Percentiles rank a stretch among this genome's conserved stretches.
Conservation (phyloP, 2,329 filamentous ascomycete species). For the Colletotrichum somersetense region DNA sequence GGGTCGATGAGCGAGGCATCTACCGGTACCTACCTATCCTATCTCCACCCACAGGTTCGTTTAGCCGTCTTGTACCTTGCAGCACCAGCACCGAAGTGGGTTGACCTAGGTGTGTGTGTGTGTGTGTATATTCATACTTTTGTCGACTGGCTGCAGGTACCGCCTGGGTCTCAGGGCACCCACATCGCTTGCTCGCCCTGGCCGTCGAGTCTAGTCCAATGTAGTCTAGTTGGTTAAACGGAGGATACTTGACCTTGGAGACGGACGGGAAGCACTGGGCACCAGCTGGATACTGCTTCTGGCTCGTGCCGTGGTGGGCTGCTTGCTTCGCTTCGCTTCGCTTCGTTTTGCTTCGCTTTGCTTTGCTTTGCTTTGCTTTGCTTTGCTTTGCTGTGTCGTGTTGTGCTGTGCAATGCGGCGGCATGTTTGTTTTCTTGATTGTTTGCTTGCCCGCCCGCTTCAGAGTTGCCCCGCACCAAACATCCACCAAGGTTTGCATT, state of each 20-base stretch:
- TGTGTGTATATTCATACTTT: not conserved
- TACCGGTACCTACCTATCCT: not conserved
- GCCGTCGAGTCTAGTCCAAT: not conserved
- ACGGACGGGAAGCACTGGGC: conserved; percentile 16
- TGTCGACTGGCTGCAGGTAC: conserved; percentile 11
- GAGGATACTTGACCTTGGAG: conserved; percentile 2
- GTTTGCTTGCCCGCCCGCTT: not conserved
- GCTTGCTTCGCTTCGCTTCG: not conserved
- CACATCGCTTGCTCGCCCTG: conserved; percentile 8
- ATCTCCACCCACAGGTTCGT: conserved; percentile 36
- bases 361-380: not conserved
- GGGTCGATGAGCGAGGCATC: not conserved
- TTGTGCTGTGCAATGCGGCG: not conserved
- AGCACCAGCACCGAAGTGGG: conserved; percentile 7
- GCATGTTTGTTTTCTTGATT: not conserved
- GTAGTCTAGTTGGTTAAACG: not conserved
- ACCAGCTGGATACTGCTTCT: conserved; percentile 3
- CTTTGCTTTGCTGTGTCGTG: not conserved
- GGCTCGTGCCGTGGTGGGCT: not conserved
- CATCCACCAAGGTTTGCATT: conserved; percentile 4
- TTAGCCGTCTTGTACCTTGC: conserved; percentile 31
- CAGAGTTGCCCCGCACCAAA: not conserved
- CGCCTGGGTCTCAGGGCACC: conserved; percentile 6
- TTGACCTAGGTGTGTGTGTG: not conserved
- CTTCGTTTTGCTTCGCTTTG: not conserved